Conservation (phyloP, 2,329 filamentous ascomycete species). For the Colletotrichum horii region DNA sequence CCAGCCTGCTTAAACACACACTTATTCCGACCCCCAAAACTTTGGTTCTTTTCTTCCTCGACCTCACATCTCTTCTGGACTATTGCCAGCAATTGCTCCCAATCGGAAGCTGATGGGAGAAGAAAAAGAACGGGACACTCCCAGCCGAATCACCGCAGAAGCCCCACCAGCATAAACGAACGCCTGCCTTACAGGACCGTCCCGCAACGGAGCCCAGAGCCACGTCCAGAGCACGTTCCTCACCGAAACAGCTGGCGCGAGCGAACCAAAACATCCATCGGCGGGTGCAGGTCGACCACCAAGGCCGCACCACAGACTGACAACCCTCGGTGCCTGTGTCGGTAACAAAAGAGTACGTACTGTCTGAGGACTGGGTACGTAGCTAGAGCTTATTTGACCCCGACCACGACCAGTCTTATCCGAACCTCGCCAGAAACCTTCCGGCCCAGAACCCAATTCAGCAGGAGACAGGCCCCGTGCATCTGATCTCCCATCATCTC, state of each 20-base stretch:
- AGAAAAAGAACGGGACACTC: neutral
- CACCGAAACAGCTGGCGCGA: neutral
- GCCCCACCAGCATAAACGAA: constrained; percentile 9
- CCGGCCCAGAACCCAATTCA: neutral
- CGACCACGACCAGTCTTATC: neutral
- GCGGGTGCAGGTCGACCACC: neutral
- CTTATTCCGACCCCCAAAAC: neutral
- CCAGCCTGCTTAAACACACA: constrained; percentile 12
- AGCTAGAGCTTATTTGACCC: neutral
- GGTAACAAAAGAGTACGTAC: neutral
- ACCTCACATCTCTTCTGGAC: neutral
- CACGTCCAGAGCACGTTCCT: constrained; percentile 15
- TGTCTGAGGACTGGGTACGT: neutral
- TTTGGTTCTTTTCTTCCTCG: neutral
- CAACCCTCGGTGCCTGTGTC: neutral
- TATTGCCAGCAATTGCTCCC: neutral
- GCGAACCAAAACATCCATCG: neutral
- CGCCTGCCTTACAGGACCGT: neutral
- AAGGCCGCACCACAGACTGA: neutral
- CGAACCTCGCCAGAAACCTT: neutral
- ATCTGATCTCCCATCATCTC: constrained; percentile 2
- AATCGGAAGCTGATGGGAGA: neutral
- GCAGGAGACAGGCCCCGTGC: neutral
- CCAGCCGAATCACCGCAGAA: neutral
- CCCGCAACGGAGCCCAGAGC: constrained; percentile 13